Conservation (phyloP, 371 early-diverging fungal genomes). For the Actinomortierella ambigua region DNA sequence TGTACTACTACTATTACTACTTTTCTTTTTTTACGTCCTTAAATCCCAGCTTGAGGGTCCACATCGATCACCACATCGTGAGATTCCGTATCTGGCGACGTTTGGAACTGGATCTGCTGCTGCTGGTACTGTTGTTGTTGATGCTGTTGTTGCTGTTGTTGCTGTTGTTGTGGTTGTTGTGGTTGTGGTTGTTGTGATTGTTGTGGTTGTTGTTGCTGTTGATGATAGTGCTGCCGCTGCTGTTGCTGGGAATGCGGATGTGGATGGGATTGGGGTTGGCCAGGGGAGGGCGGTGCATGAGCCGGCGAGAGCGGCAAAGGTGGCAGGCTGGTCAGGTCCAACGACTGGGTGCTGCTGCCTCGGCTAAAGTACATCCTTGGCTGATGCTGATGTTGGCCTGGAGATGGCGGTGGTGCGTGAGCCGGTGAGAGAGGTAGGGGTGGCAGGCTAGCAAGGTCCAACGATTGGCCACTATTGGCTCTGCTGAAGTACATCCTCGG, state of each 20-base stretch:
- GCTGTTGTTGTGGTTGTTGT: not conserved
- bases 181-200: constrained; percentile 2
- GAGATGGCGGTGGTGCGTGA: too few relatives aligned
- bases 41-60: too few relatives aligned
- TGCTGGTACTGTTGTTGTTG: constrained; percentile 2
- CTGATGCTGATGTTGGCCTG: too few relatives aligned
- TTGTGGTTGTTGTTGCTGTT: not conserved
- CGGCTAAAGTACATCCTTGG: constrained; percentile 25
- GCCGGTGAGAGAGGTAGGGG: too few relatives aligned
- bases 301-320: constrained; percentile 38
- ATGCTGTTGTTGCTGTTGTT: too few relatives aligned
- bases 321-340: constrained; percentile 52
- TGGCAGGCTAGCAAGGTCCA: too few relatives aligned
- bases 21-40: too few relatives aligned
- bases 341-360: constrained; percentile 51
- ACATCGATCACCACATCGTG: too few relatives aligned
- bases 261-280: not conserved
- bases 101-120: not conserved
- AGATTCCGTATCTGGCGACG: not conserved
- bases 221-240: not conserved
- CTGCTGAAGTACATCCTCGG: too few relatives aligned
- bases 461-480: too few relatives aligned
- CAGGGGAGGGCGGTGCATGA: constrained; percentile 6
- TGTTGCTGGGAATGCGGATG: not conserved
- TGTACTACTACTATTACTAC: too few relatives aligned